Base-by-base conservation (phyloP, 768 basidiomycete species). In the Dentipellis sp. region DNA sequence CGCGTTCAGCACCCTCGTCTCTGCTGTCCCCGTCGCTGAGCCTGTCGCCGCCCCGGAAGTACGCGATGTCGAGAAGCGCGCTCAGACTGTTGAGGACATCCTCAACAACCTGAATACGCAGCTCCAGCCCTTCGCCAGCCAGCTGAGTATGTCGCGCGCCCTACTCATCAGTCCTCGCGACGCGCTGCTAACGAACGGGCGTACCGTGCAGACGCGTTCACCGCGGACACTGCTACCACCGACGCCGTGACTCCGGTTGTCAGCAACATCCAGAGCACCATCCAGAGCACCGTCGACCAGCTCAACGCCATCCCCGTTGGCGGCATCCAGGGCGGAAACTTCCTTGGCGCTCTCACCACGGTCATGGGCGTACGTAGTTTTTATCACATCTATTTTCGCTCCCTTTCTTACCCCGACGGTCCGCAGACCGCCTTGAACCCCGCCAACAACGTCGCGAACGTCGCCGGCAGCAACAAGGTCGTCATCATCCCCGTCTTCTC, bases 1-100 rank as follows among this genome's bases (percentile, higher is more conserved):
- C 36, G 53, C 53, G 38, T 53, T 53, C 53, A 36, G 53, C 53
- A 53, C 53, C 39, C 39, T 53, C n/a, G 53, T 35, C 12, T n/a
- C 53, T 46, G 53, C 53, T 8, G 39, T 35, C 38, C 53, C 53
- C 17, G 40, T 53, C 12, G 38, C 29, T 34, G 51, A 38, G 35
- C 42, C 39, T 17, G 39, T 12, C 17, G 39, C 39, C 39, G 39
- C 39, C 39, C 11, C 8, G 16, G 40, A 14, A 10, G 42, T 45
- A n/a, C 16, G 29, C 34, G 36, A 36, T 7, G 22, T 53, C 11
- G 36, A 42, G 53, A 35, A 21, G 9, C 53, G 53, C 40, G 42
- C 53, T 21, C 10, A 45, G 6, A 42, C 38, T 36, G 40, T 53
- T 14, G 21, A 34, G 17, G 11, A 10, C 23, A n/a, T 53, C 38